Evolutionary conservation across 768 basidiomycete genomes (phyloP).

Genomic region (Termitomyces sp.): DNA sequence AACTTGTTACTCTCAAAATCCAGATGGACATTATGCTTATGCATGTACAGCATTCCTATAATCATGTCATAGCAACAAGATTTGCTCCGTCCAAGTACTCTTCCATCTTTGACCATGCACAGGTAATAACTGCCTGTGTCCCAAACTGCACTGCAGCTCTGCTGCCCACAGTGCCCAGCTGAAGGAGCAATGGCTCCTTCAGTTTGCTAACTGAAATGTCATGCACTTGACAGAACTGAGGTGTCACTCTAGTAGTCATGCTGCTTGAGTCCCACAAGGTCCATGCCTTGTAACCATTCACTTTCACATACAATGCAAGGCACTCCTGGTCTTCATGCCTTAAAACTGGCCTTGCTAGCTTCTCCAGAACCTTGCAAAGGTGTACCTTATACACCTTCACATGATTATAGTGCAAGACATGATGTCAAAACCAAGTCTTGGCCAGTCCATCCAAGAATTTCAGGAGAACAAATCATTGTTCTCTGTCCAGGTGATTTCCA

Average conservation of each 20-base stretch:
- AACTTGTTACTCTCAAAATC: slow-evolving; percentile 13
- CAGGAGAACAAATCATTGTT: too few relatives aligned
- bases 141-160: background rate
- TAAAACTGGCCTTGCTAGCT: background rate
- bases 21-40: too few relatives aligned
- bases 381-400: background rate
- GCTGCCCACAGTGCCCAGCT: background rate
- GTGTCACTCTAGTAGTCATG: slow-evolving; percentile 2
- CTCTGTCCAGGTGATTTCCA: too few relatives aligned
- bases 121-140: fast-evolving
- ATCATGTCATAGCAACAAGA: slow-evolving; percentile 12
- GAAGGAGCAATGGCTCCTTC: background rate
- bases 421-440: too few relatives aligned
- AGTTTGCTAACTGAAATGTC: background rate
- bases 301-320: background rate
- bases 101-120: background rate
- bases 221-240: background rate
- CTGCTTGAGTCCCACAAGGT: slow-evolving; percentile 19
- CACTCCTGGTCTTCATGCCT: background rate
- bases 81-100: slow-evolving; percentile 20
- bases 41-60: slow-evolving; percentile 29
- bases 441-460: too few relatives aligned
- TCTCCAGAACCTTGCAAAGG: background rate
- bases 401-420: too few relatives aligned
- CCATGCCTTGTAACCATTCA: background rate